Evolutionary conservation across 768 basidiomycete species (phyloP), one percentile per base, ranked within the genome.

Genomic region (Astraeus odoratus): DNA sequence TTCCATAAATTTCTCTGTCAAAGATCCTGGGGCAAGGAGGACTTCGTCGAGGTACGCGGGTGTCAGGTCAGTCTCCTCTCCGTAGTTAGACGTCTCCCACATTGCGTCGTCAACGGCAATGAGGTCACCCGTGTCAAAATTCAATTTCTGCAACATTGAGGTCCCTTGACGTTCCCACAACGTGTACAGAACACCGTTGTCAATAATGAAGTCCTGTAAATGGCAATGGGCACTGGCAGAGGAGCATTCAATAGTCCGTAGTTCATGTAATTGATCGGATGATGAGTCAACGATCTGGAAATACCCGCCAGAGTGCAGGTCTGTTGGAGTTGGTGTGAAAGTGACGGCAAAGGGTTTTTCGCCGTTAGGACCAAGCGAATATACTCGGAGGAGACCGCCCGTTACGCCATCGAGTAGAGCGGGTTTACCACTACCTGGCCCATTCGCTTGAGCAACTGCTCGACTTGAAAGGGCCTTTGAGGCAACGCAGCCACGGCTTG

Each of bases 31-130:
- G 24, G 77, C 70, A 45, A 84, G 67, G 46, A 95, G 76, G 42
- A 83, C 74, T 53, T 90, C 88, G 55, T 94, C 92, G 53, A 97
- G 81, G 64, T 87, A 83, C n/a, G 82, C 79, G 15, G 93, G 86
- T 0, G 87, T 87, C 56, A 86, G 71, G 58, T 85, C 86, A 34
- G 78, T 73, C 66, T 88, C 82, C 51, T 75, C 73, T n/a, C 81
- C 74, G 55, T 85, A 81, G 38, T 68, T 67, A 6, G 76, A 77
- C 23, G 69, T 65, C 43, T 66, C 66, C 85, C 88, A 89, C 29
- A 59, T 43, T 39, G 65, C 47, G 30, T 59, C 44, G 41, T 42
- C 51, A 54, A 52, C 63, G 55, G 46, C 65, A 57, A 47, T 51
- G 41, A 49, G 52, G 26, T 64, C 60, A 36, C 65, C 61, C 38